Percentiles rank a stretch among this genome's conserved stretches.
Conservation (phyloP, 208 protist genomes). For the Leishmania mexicana region DNA sequence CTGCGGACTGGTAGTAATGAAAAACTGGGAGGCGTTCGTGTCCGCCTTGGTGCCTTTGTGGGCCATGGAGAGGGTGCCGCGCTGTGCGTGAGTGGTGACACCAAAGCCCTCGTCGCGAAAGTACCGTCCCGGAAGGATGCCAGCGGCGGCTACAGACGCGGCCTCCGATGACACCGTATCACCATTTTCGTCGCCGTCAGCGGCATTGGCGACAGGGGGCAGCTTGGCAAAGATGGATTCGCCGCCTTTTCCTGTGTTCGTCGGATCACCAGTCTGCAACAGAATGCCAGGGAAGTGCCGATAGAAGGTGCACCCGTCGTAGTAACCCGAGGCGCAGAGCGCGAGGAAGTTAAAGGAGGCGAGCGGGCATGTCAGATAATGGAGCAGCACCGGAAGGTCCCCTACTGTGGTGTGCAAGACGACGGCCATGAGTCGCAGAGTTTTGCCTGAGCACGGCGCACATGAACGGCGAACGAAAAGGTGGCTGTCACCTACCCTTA, state of each 20-base stretch:
- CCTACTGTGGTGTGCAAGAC: slow-evolving; percentile 74
- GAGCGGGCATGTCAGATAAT: slow-evolving; percentile 74
- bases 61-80: slow-evolving; percentile 95
- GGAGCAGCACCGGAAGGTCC: slow-evolving; percentile 70
- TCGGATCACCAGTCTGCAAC: slow-evolving; percentile 93
- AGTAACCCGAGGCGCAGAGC: slow-evolving; percentile 93
- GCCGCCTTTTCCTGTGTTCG: slow-evolving; percentile 94
- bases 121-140: slow-evolving; percentile 35
- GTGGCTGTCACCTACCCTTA: neutral
- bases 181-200: neutral
- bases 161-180: slow-evolving; percentile 1
- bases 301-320: slow-evolving; percentile 95
- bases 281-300: slow-evolving; percentile 92
- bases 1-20: slow-evolving; percentile 71
- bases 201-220: neutral
- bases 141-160: slow-evolving; percentile 6
- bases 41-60: slow-evolving; percentile 88
- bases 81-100: slow-evolving; percentile 76
- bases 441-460: neutral
- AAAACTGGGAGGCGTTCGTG: slow-evolving; percentile 93
- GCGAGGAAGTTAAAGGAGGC: slow-evolving; percentile 97
- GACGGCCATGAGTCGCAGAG: slow-evolving; percentile 50
- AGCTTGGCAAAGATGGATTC: slow-evolving; percentile 89
- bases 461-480: neutral
- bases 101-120: slow-evolving; percentile 93